These are phyloP conservation scores for Sarocladium strictum DNA, from an alignment of 2,329 filamentous ascomycete species.

Conservation along the genomic window DNA sequence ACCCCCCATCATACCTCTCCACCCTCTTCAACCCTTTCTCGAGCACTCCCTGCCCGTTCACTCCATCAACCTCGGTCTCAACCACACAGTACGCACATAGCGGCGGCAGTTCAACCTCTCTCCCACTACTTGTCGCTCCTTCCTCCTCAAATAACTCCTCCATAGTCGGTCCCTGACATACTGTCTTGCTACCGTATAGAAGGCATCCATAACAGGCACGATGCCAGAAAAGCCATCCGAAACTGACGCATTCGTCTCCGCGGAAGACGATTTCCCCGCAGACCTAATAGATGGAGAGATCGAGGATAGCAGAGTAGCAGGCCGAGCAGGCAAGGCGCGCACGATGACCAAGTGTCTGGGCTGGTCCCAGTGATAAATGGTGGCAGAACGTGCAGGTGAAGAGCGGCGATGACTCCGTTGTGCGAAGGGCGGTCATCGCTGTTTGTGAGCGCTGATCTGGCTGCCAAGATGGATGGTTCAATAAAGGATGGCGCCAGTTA, in stretches of 20 bases:
- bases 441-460: no score
- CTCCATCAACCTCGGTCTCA: constrained; percentile 31
- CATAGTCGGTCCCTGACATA: constrained; percentile 29
- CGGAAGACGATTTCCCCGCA: constrained; percentile 50
- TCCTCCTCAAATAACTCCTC: constrained; percentile 24
- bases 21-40: constrained; percentile 38
- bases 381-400: constrained; percentile 55
- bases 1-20: constrained; percentile 38
- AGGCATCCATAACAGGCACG: constrained; percentile 50
- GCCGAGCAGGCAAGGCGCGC: constrained; percentile 41
- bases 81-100: constrained; percentile 42
- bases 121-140: constrained; percentile 12
- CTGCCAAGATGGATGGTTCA: no score
- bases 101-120: constrained; percentile 41
- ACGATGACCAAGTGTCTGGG: constrained; percentile 37
- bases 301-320: constrained; percentile 42
- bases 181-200: constrained; percentile 38
- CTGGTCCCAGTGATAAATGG: constrained; percentile 29
- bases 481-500: no score
- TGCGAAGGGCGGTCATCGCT: not conserved
- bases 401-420: constrained; percentile 10
- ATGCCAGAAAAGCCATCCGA: constrained; percentile 59
- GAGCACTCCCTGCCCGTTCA: constrained; percentile 25
- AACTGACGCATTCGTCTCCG: constrained; percentile 48
- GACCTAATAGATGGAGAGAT: constrained; percentile 52